Evolutionary conservation across 768 basidiomycete genomes (phyloP).

Genomic region (Tubosaeta sp.): DNA sequence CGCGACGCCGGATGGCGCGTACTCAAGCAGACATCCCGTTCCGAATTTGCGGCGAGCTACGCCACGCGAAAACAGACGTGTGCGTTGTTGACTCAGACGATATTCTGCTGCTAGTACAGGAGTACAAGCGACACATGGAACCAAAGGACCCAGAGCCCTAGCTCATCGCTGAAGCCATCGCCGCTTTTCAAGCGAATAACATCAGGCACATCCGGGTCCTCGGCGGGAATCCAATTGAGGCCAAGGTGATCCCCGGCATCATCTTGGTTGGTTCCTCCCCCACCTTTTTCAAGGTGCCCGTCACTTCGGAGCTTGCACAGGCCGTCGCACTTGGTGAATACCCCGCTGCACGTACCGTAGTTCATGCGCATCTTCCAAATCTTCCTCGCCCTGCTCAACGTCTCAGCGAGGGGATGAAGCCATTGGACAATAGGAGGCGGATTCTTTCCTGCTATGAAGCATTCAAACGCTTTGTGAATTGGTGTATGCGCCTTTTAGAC

Average conservation of each 20-base stretch:
- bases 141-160: neutral
- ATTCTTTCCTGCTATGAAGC: neutral
- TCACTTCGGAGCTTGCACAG: neutral
- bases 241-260: neutral
- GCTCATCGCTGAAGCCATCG: neutral
- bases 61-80: neutral
- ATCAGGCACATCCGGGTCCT: neutral
- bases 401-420: neutral
- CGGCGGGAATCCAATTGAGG: neutral
- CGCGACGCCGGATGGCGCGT: conserved; percentile 33
- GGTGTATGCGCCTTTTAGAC: neutral
- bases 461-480: neutral
- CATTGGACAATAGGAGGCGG: neutral
- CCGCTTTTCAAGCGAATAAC: neutral
- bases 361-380: neutral
- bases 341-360: neutral
- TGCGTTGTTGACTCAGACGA: neutral
- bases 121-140: neutral
- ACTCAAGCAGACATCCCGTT: too few relatives aligned
- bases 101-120: neutral
- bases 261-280: neutral
- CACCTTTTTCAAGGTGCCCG: neutral
- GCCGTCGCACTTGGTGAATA: neutral
- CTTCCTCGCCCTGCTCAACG: neutral
- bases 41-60: neutral